Conservation (phyloP, 2,329 filamentous ascomycete genomes). For the Pseudogymnoascus sp. region DNA sequence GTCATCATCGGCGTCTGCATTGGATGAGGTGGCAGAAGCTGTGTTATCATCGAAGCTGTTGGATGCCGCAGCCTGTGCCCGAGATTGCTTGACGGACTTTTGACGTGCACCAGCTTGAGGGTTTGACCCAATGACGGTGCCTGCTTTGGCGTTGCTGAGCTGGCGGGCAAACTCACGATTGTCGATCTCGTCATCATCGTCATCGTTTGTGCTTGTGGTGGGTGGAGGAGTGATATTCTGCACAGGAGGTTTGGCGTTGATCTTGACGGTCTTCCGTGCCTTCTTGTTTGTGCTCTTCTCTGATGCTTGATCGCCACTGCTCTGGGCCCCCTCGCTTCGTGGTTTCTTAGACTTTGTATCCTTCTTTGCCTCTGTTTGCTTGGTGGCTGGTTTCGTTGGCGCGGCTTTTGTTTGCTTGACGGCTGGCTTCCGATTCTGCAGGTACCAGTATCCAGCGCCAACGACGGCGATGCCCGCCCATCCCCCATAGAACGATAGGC, state of each 20-base stretch:
- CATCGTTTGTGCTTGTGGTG: constrained; percentile 9
- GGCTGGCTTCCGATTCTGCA: constrained; percentile 11
- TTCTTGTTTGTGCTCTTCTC: constrained; percentile 15
- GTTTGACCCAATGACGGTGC: constrained; percentile 47
- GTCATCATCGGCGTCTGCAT: constrained; percentile 73
- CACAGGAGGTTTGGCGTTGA: constrained; percentile 5
- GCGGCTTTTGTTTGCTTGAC: constrained; percentile 10
- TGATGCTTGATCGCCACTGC: constrained; percentile 18
- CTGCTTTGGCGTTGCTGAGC: constrained; percentile 62
- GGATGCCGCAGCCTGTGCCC: constrained; percentile 39
- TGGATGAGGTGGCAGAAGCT: constrained; percentile 51
- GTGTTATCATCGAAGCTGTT: constrained; percentile 38
- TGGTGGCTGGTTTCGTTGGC: constrained; percentile 15
- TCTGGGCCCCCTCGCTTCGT: constrained; percentile 19
- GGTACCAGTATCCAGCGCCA: constrained; percentile 23
- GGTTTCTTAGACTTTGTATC: constrained; percentile 22
- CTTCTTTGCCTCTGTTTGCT: constrained; percentile 19
- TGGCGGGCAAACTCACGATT: constrained; percentile 71
- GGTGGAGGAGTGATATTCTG: not conserved
- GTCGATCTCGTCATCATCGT: constrained; percentile 49
- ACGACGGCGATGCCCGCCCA: constrained; percentile 29
- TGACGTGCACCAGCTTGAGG: constrained; percentile 34
- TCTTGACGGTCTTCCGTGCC: constrained; percentile 14
- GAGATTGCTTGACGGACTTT: constrained; percentile 63
- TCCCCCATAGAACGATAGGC: constrained; percentile 27